Evolutionary conservation across 2,329 filamentous ascomycete genomes (phyloP).

Genomic region (Sporothrix pseudoabietina): DNA sequence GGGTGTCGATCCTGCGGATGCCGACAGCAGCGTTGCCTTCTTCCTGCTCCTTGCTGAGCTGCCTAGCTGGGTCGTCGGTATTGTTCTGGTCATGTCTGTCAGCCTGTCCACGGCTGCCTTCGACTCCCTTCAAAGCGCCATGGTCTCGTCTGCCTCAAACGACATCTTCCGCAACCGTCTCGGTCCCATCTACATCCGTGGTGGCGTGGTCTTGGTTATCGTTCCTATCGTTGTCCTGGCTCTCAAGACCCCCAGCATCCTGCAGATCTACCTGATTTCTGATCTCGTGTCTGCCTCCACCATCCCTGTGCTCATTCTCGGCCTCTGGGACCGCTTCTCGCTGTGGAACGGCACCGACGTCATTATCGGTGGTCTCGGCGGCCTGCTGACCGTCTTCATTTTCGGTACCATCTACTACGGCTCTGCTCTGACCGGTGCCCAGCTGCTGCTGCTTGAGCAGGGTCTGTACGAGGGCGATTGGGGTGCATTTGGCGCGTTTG

Average conservation of each 20-base stretch:
- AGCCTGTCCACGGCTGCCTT: slow-evolving; percentile 76
- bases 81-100: slow-evolving; percentile 79
- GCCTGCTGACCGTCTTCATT: slow-evolving; percentile 77
- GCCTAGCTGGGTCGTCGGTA: slow-evolving; percentile 78
- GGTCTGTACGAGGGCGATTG: slow-evolving; percentile 78
- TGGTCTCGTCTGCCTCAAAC: slow-evolving; percentile 79
- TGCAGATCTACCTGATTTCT: slow-evolving; percentile 82
- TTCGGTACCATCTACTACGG: slow-evolving; percentile 80
- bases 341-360: slow-evolving; percentile 83
- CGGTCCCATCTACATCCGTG: slow-evolving; percentile 72
- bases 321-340: slow-evolving; percentile 65
- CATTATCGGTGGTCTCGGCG: slow-evolving; percentile 74
- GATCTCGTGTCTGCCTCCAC: slow-evolving; percentile 76
- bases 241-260: slow-evolving; percentile 70
- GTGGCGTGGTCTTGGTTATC: slow-evolving; percentile 69
- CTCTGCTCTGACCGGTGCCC: slow-evolving; percentile 61
- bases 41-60: slow-evolving; percentile 73
- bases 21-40: slow-evolving; percentile 69
- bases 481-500: slow-evolving; percentile 81
- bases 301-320: slow-evolving; percentile 74
- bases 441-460: slow-evolving; percentile 70
- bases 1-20: slow-evolving; percentile 42
- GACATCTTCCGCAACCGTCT: slow-evolving; percentile 82
- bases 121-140: slow-evolving; percentile 77
- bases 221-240: slow-evolving; percentile 74